Evolutionary conservation across 108 stramenopile species (phyloP).

Genomic region (Cylindrotheca fusiformis): DNA sequence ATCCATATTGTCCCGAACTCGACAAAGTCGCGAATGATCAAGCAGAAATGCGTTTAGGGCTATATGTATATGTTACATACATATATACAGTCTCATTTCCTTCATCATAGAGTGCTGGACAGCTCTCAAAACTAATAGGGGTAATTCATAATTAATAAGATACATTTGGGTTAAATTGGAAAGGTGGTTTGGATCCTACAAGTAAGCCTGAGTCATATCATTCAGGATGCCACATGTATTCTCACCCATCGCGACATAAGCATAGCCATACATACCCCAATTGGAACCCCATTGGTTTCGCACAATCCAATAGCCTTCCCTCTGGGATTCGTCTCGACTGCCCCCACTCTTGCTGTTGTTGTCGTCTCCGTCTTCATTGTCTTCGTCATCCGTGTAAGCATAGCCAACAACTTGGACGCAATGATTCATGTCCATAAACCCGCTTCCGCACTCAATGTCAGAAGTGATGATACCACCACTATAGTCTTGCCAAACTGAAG

Average conservation of each 20-base stretch:
- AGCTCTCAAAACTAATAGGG: too few species aligned
- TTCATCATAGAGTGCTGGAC: too few species aligned
- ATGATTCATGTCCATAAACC: slow-evolving; percentile 84
- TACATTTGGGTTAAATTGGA: background rate
- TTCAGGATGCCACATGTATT: slow-evolving; percentile 90
- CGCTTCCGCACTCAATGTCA: slow-evolving; percentile 62
- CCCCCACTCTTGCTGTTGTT: slow-evolving; percentile 41
- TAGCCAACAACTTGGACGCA: slow-evolving; percentile 88
- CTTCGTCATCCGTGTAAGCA: slow-evolving; percentile 54
- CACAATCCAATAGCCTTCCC: slow-evolving; percentile 89
- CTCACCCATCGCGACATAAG: slow-evolving; percentile 84
- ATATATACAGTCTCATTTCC: too few species aligned
- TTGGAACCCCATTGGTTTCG: slow-evolving; percentile 82
- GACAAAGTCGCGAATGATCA: background rate
- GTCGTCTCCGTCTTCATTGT: slow-evolving; percentile 23
- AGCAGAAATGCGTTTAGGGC: background rate
- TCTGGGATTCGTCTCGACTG: slow-evolving; percentile 20
- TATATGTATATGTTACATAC: too few species aligned
- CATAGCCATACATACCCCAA: slow-evolving; percentile 87
- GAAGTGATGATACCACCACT: slow-evolving; percentile 83
- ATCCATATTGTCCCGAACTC: too few species aligned
- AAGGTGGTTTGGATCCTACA: slow-evolving; percentile 10
- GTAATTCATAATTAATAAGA: background rate
- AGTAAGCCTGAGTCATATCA: slow-evolving; percentile 82
- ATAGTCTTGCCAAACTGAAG: slow-evolving; percentile 80